These are phyloP conservation scores for Coemansia sp. DNA, from an alignment of 192 early-diverging fungal genomes.

Conservation along the genomic window DNA sequence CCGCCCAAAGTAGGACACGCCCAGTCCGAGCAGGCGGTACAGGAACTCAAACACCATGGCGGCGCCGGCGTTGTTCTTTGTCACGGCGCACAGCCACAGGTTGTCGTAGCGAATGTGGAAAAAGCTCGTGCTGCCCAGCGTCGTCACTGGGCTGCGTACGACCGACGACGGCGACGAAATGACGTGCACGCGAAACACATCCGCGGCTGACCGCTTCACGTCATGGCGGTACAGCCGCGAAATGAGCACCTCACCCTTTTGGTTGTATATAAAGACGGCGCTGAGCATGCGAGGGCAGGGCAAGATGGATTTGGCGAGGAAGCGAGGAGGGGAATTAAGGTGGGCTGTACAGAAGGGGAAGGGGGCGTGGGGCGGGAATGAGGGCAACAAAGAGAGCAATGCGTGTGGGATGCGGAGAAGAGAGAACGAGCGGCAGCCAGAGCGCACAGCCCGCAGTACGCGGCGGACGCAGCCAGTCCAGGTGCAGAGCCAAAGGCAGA, in stretches of 20 bases:
- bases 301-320: no score
- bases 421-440: no score
- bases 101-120: slow-evolving; percentile 98
- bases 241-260: slow-evolving; percentile 98
- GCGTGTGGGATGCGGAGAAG: no score
- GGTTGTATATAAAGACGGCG: slow-evolving; percentile 96
- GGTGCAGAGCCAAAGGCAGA: no score
- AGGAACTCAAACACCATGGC: slow-evolving; percentile 81
- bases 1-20: slow-evolving; percentile 73
- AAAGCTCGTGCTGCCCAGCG: slow-evolving; percentile 86
- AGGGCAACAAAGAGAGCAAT: no score
- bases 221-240: slow-evolving; percentile 93
- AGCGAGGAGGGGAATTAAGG: no score
- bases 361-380: no score
- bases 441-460: no score
- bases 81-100: slow-evolving; percentile 82
- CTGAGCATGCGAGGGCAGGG: no score
- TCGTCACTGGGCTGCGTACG: slow-evolving; percentile 74
- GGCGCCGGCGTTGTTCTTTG: slow-evolving; percentile 75
- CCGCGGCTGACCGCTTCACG: slow-evolving; percentile 93
- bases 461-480: no score
- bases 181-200: slow-evolving; percentile 96
- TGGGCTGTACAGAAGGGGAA: no score
- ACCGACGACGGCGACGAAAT: slow-evolving; percentile 84
- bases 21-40: slow-evolving; percentile 68